Conservation (phyloP, 2,329 filamentous ascomycete species). For the Eutypella sp. region DNA sequence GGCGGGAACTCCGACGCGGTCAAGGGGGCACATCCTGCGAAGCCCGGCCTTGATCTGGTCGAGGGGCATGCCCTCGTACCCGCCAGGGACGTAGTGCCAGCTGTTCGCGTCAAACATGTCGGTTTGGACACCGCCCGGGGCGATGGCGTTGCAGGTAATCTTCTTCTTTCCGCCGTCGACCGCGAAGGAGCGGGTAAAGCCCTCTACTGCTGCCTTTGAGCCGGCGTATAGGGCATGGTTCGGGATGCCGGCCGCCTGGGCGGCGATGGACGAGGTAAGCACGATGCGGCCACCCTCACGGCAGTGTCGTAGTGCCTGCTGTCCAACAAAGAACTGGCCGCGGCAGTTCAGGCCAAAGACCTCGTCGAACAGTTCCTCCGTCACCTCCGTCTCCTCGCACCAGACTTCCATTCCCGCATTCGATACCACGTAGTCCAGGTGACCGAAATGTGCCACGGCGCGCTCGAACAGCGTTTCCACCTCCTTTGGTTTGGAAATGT, state of each 20-base stretch:
- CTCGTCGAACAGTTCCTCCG: constrained; percentile 65
- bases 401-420: constrained; percentile 69
- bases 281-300: constrained; percentile 66
- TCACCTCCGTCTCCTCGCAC: constrained; percentile 65
- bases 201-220: constrained; percentile 68
- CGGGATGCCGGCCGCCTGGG: constrained; percentile 60
- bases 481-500: constrained; percentile 55
- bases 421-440: constrained; percentile 67
- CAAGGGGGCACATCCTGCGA: constrained; percentile 53
- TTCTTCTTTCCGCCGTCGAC: constrained; percentile 64
- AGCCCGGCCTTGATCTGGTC: constrained; percentile 52
- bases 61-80: constrained; percentile 44
- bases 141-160: constrained; percentile 69
- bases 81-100: constrained; percentile 60
- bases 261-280: constrained; percentile 66
- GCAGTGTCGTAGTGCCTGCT: constrained; percentile 68
- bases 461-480: constrained; percentile 61
- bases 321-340: constrained; percentile 73
- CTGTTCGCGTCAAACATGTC: constrained; percentile 73
- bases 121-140: constrained; percentile 67
- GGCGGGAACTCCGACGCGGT: constrained; percentile 51
- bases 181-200: constrained; percentile 66
- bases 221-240: constrained; percentile 70
- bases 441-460: constrained; percentile 61
- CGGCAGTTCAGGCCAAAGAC: constrained; percentile 68